Evolutionary conservation across 371 early-diverging fungal genomes (phyloP).

Genomic region (Haplosporangium sp.): DNA sequence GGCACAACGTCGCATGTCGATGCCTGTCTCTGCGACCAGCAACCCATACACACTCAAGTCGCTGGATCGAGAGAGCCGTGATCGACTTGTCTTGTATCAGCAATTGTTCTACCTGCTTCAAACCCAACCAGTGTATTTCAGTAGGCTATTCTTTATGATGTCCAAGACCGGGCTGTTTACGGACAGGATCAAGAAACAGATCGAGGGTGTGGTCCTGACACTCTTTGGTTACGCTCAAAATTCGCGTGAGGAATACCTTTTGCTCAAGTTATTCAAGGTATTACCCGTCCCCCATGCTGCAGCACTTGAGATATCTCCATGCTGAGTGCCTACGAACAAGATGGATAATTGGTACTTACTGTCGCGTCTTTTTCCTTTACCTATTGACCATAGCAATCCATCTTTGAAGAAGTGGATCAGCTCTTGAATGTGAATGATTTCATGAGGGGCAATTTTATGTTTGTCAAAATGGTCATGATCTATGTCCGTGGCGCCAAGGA

Average conservation of each 20-base stretch:
- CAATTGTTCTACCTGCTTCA: slow-evolving; percentile 96
- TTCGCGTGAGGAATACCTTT: slow-evolving; percentile 95
- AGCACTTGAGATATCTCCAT: neutral
- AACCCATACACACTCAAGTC: slow-evolving; percentile 65
- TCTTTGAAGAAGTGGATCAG: slow-evolving; percentile 89
- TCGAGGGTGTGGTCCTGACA: slow-evolving; percentile 92
- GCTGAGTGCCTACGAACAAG: neutral
- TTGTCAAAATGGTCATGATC: slow-evolving; percentile 88
- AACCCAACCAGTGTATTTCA: slow-evolving; percentile 94
- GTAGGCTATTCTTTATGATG: slow-evolving; percentile 83
- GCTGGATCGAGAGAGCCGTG: slow-evolving; percentile 88
- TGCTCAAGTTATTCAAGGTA: slow-evolving; percentile 94
- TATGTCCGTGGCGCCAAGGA: slow-evolving; percentile 91
- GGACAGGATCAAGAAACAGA: slow-evolving; percentile 77
- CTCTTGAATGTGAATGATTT: slow-evolving; percentile 89
- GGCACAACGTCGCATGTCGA: slow-evolving; percentile 62
- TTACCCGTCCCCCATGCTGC: neutral
- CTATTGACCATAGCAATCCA: slow-evolving; percentile 68
- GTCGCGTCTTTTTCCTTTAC: neutral
- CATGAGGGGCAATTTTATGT: slow-evolving; percentile 93
- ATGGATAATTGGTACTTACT: neutral
- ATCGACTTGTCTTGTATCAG: slow-evolving; percentile 85
- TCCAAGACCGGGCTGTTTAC: slow-evolving; percentile 70
- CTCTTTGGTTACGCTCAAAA: slow-evolving; percentile 97
- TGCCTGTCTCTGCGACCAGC: slow-evolving; percentile 52